Conservation (phyloP, 495 filamentous ascomycete species). For the Peziza echinospora region DNA sequence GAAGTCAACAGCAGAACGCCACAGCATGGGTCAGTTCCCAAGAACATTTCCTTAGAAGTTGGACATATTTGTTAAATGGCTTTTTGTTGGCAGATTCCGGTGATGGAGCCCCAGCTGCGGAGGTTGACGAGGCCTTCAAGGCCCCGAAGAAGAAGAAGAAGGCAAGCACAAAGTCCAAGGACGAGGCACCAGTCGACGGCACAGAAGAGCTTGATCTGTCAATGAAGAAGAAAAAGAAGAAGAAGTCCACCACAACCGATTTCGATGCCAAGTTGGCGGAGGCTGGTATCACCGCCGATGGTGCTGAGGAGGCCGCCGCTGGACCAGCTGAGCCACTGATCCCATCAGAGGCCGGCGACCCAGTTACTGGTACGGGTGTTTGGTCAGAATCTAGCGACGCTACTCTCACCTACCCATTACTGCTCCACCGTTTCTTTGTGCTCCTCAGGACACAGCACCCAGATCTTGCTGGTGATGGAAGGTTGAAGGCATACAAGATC, state of each 20-base stretch:
- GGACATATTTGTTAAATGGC: background rate
- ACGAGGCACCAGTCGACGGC: slow-evolving; percentile 35
- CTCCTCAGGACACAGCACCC: slow-evolving; percentile 83
- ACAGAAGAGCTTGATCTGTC: slow-evolving; percentile 48
- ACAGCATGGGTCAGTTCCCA: slow-evolving; percentile 11
- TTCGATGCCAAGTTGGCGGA: slow-evolving; percentile 66
- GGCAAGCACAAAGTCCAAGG: slow-evolving; percentile 47
- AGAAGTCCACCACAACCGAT: slow-evolving; percentile 44
- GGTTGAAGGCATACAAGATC: slow-evolving; percentile 85
- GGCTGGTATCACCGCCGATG: slow-evolving; percentile 35
- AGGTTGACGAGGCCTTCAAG: slow-evolving; percentile 42
- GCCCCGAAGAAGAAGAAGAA: slow-evolving; percentile 79
- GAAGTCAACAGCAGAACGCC: slow-evolving; percentile 11
- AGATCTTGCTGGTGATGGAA: slow-evolving; percentile 64
- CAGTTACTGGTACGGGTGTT: slow-evolving; percentile 78
- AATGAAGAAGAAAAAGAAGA: slow-evolving; percentile 66
- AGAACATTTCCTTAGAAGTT: background rate
- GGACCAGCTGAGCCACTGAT: slow-evolving; percentile 28
- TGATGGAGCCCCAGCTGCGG: slow-evolving; percentile 7
- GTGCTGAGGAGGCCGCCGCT: slow-evolving; percentile 27
- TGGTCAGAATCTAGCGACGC: slow-evolving; percentile 64
- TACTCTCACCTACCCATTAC: slow-evolving; percentile 58
- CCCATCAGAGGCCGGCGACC: slow-evolving; percentile 46
- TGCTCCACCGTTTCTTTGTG: slow-evolving; percentile 78
- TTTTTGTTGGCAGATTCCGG: background rate